phyloP scores from a whole-genome alignment of 2,329 filamentous ascomycete species.

The Didymella glomerata region DNA sequence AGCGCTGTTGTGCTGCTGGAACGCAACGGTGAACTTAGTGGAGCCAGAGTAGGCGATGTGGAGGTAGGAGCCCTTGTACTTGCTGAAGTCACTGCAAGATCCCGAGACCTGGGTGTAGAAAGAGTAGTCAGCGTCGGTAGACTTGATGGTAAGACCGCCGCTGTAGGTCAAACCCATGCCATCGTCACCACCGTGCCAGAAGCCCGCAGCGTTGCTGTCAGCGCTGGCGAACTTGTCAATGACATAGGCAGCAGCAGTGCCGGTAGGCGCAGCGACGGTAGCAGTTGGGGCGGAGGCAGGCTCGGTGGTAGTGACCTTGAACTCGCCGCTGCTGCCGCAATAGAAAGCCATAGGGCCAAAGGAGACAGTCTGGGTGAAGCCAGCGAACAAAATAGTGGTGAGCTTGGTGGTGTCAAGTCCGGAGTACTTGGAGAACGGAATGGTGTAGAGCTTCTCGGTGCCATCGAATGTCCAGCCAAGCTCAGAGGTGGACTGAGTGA shows the following conservation, averaged over 20 bases:
- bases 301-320: conserved; percentile 56
- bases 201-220: conserved; percentile 66
- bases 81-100: conserved; percentile 64
- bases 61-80: conserved; percentile 66
- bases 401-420: conserved; percentile 63
- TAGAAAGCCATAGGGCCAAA: conserved; percentile 67
- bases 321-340: conserved; percentile 63
- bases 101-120: conserved; percentile 67
- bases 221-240: conserved; percentile 68
- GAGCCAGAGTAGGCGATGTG: conserved; percentile 71
- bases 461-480: conserved; percentile 69
- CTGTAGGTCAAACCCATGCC: conserved; percentile 62
- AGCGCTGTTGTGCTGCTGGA: conserved; percentile 71
- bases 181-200: conserved; percentile 73
- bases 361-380: conserved; percentile 58
- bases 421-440: conserved; percentile 63
- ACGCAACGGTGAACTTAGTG: conserved; percentile 68
- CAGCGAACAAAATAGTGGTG: conserved; percentile 61
- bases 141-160: conserved; percentile 64
- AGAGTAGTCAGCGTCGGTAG: conserved; percentile 67
- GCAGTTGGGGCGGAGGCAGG: conserved; percentile 55
- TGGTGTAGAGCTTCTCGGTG: conserved; percentile 66
- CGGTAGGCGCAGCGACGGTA: conserved; percentile 61
- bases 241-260: conserved; percentile 60
- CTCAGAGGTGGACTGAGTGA: conserved; percentile 55